Evolutionary conservation across 305 asterid species (phyloP), one percentile per base, ranked within the genome.

Genomic region (Coffea humblotiana): DNA sequence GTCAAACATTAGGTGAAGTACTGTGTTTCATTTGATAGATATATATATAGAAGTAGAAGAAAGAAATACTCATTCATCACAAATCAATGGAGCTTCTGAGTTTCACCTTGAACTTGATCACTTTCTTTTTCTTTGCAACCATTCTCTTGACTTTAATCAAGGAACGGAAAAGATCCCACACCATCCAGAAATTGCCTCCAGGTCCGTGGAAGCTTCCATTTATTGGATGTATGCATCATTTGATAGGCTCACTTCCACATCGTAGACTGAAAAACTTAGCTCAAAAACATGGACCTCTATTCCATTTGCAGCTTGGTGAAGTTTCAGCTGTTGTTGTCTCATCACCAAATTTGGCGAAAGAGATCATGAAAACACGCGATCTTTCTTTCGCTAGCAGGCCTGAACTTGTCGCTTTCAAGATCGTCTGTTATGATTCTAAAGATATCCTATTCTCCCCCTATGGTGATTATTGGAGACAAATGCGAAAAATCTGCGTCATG

Each of bases 261-360:
- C 90, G 82, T 67, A 80, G 83, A 43, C 79, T 87, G 6, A 78
- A 35, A 83, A 19, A 72, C 29, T 79, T 89, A 12, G 84, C 92
- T 2, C 56, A 40, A 27, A 11, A 84, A 76, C 81, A 87, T 21
- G 89, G 90, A 25, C 87, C 88, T 29, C 56, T 89, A 3, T 84
- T 87, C 87, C 80, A 75, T 83, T 43, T 87, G 6, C 79, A 82
- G 69, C 87, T 89, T 0, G 91, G 90, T 8, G 83, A 86, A 70
- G 72, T 80, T 75, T 40, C 79, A 0, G 71, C 83, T 2, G 1
- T 83, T 14, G 83, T 89, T 25, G 77, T 87, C 77, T 89, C 92
- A 4, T 83, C 90, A 8, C 85, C 90, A 2, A 72, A 60, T 4
- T 65, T 76, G 2, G 92, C 90, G 0, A 77, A 79, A 71, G 75